Base-by-base conservation (phyloP, 2,329 filamentous ascomycete genomes). In the Venturiaceae sp. region DNA sequence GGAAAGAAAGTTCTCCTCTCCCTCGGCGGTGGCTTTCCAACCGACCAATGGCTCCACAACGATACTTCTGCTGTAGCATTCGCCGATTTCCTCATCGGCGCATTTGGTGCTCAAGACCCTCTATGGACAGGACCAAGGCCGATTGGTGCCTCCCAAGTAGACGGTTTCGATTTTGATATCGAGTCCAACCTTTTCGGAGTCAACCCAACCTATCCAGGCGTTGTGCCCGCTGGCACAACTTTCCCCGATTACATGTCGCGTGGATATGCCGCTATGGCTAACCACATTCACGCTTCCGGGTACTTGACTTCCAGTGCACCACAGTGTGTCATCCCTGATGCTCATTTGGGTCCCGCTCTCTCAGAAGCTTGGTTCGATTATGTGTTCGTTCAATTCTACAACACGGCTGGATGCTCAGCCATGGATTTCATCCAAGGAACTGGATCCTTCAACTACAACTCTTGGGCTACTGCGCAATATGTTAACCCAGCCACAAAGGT, bases 321-420 rank as follows among this genome's bases (percentile, higher is more conserved):
- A n/a, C 79, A 82, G 63, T 82, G 80, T 62, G 53, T 69, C 8
- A 65, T 76, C 23, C 77, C 78, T 2, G 80, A 82, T 63, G 63
- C 64, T 23, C 74, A 77, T 56, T 71, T 82, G 26, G 66, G 67
- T n/a, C 56, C 71, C 37, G 75, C 77, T 7, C 79, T 82, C 58
- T 50, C 60, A 16, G 69, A 69, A 34, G 69, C 77, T 8, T 61
- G 62, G 9, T 80, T 82, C 63, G 80, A 82, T 65, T 80, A 79
- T 63, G 64, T 82, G 62, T 82, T 77, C 68, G 71, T 80, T 36
- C 80, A 82, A 61, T 82, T 80, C 67, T 83, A 82, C 70, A 82
- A 82, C 70, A 81, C 76, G 1, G 62, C 67, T 11, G 53, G 63
- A 3, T 83, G 80, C 69, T 80, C 78, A 59, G 78, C 80, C 21